phyloP scores from a whole-genome alignment of 768 basidiomycete species.

The Strobilomyces echinocephalus region DNA sequence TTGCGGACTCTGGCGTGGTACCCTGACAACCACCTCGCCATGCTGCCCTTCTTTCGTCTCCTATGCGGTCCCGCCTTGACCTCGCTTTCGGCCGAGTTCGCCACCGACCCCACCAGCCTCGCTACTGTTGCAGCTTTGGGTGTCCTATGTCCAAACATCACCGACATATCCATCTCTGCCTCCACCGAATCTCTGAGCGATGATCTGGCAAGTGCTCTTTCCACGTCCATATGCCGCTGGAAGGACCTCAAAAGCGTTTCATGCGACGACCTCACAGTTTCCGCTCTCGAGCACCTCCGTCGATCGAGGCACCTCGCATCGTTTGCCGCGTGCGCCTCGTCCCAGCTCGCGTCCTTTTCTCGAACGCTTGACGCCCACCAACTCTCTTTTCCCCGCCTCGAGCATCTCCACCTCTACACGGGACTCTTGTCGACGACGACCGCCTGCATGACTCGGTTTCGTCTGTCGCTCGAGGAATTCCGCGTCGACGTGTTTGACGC shows the following conservation, averaged over 20 bases:
- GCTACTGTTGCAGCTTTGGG: slow-evolving; percentile 11
- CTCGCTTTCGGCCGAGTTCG: slow-evolving; percentile 18
- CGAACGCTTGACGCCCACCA: not conserved
- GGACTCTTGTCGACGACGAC: slow-evolving; percentile 9
- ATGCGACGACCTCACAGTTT: slow-evolving; percentile 18
- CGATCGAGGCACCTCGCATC: slow-evolving; percentile 12
- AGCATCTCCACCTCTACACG: slow-evolving; percentile 19
- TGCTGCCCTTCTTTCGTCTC: slow-evolving; percentile 21
- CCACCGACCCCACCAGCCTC: slow-evolving; percentile 14
- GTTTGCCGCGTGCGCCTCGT: slow-evolving; percentile 12
- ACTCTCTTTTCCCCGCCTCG: slow-evolving; percentile 8
- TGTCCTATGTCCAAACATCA: slow-evolving; percentile 16
- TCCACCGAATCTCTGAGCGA: slow-evolving; percentile 5
- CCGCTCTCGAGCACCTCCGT: slow-evolving; percentile 19
- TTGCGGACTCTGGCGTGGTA: slow-evolving; percentile 21
- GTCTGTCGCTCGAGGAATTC: slow-evolving; percentile 14
- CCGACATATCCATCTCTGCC: slow-evolving; percentile 14
- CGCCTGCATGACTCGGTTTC: slow-evolving; percentile 6
- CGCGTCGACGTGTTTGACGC: slow-evolving; percentile 21
- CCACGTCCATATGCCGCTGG: slow-evolving; percentile 19
- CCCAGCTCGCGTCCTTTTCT: slow-evolving; percentile 8
- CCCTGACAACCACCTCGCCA: slow-evolving; percentile 15
- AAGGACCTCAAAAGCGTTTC: slow-evolving; percentile 14
- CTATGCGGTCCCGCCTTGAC: slow-evolving; percentile 22
- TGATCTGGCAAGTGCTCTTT: slow-evolving; percentile 12